Evolutionary conservation across 306 rosid genomes (phyloP), one percentile per base, ranked within the genome.

Genomic region (Ormosia semicastrata): DNA sequence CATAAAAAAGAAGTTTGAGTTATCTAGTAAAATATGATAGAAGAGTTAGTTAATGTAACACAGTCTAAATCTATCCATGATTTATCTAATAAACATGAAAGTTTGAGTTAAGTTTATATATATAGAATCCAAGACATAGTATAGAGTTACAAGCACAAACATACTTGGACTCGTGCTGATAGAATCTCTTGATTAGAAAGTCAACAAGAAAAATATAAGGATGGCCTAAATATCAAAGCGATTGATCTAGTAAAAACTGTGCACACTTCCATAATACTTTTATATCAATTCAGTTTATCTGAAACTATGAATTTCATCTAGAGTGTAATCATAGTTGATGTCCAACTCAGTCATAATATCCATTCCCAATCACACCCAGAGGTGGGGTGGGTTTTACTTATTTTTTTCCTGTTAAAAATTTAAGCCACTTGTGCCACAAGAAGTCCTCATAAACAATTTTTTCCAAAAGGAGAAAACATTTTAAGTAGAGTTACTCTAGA

Each of bases 381-480:
- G 60, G 62, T 4, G 47, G 34, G 36, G 10, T 3, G 2, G 54
- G 36, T 50, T 52, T 24, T 24, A 24, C 24, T 24, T 24, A 24
- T 24, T 8, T 34, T 15, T 52, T n/a, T 49, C 47, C 24, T 34
- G 34, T 46, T 44, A 40, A 41, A 18, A 30, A 43, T 41, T 74
- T 59, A 41, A 59, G 46, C 46, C 44, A 56, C 29, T 4, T 24
- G 1, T 29, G 41, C 95, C 93, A 90, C 73, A 91, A 56, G 86
- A 91, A 95, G 78, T 95, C 92, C 80, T 95, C 99, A 0, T 95
- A 88, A 75, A 91, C 78, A 2, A 93, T 93, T 81, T 88, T 95
- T 74, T 98, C 99, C 40, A 72, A 95, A 1, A 95, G 88, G n/a
- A n/a, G n/a, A n/a, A n/a, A n/a, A n/a, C n/a, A n/a, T n/a, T n/a